Conservation (phyloP, 805 yeast species). For the Candida ipomoeae region DNA sequence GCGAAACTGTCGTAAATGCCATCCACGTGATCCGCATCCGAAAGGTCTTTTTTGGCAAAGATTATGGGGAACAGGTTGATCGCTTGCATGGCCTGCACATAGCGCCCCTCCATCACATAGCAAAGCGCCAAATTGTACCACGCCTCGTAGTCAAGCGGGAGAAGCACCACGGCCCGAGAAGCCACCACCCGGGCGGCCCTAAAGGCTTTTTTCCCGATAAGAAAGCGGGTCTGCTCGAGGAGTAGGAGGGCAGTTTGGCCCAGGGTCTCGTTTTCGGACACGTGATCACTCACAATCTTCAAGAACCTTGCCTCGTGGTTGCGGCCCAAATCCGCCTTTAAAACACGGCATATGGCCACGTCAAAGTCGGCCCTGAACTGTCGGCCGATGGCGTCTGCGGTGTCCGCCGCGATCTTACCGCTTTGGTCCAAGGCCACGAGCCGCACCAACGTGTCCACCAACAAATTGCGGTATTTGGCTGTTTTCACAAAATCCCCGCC, state of each 20-base stretch:
- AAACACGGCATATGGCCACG: constrained; percentile 38
- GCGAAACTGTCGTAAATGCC: constrained; percentile 13
- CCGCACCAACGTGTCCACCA: constrained; percentile 49
- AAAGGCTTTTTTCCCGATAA: constrained; percentile 50
- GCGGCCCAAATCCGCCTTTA: constrained; percentile 23
- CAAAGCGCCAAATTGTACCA: constrained; percentile 66
- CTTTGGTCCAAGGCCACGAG: constrained; percentile 39
- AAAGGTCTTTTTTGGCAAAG: constrained; percentile 2
- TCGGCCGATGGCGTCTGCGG: constrained; percentile 36
- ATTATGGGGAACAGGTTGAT: constrained; percentile 72
- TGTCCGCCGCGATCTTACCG: constrained; percentile 22
- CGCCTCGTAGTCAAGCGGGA: constrained; percentile 73
- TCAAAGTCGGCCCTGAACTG: constrained; percentile 16
- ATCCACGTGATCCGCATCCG: constrained; percentile 7
- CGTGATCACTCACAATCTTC: constrained; percentile 34
- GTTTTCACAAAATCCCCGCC: constrained; percentile 28
- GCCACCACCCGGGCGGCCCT: constrained; percentile 59
- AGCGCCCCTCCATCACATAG: constrained; percentile 54
- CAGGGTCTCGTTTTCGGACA: constrained; percentile 17
- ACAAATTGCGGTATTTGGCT: constrained; percentile 42
- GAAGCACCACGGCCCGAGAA: constrained; percentile 52
- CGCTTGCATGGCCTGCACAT: constrained; percentile 56
- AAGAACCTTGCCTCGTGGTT: constrained; percentile 50
- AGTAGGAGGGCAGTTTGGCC: constrained; percentile 58
- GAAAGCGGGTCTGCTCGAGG: constrained; percentile 59